Base-by-base conservation (phyloP, 2,329 filamentous ascomycete species). In the Pseudopyricularia javanii region DNA sequence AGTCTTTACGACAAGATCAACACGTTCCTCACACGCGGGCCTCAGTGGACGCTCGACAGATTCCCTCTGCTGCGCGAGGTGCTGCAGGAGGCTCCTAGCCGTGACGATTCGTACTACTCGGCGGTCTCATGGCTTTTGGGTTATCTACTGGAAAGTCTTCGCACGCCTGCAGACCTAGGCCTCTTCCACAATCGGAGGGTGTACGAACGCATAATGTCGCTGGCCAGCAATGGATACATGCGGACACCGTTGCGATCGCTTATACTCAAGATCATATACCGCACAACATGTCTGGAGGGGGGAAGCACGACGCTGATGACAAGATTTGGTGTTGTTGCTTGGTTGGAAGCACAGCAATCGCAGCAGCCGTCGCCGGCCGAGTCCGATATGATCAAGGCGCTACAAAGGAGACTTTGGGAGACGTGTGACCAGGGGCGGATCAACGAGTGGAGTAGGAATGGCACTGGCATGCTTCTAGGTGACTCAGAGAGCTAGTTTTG, bases 1-100 rank as follows among this genome's bases (percentile, higher is more conserved):
- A 80, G 80, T 55, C 78, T 96, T 35, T 97, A 95, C 64, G 80
- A 82, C 54, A 95, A 95, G 64, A 72, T 93, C 67, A 95, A 95
- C 70, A 74, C 76, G 6, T 96, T 91, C 65, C 78, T 97, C 34
- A 88, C 88, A 22, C 82, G 82, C 51, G 79, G 82, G 0, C 91
- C 91, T 1, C 67, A 75, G 24, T 97, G 91, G 91, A 75, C 83
- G 12, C 63, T 83, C 17, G 80, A 87, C 55, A 83, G 81, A 62
- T 79, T 93, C 24, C 78, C 93, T 7, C 74, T 91, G n/a, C 80
- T 81, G 24, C 74, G 79, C 59, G 75, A 78, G 56, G 72, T 85
- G 51, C 69, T 84, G 11, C 74, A 80, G 54, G 77, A 82, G 51
- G 78, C 83, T 56, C 86, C 89, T 0, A 81, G 80, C 24, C 75